Evolutionary conservation across 2,329 filamentous ascomycete species (phyloP).

Genomic region (Cercospora zeae-maydis): DNA sequence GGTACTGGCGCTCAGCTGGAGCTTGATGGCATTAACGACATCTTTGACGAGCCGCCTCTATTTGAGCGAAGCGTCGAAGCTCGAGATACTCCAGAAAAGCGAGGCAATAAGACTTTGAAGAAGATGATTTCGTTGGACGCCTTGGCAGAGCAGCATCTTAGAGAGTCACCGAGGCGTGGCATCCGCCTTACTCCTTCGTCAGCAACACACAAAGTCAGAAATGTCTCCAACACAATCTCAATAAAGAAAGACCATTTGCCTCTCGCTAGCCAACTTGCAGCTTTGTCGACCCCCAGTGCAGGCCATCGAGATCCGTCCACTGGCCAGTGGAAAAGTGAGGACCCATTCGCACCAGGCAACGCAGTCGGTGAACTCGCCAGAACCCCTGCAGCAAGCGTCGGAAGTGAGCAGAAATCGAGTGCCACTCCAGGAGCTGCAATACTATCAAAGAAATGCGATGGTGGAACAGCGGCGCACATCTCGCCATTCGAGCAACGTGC

Average conservation of each 20-base stretch:
- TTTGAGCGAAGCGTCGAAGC: constrained; percentile 32
- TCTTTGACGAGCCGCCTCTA: constrained; percentile 17
- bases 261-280: constrained; percentile 18
- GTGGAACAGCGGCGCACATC: not conserved
- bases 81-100: constrained; percentile 16
- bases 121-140: constrained; percentile 31
- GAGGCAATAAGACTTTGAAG: constrained; percentile 21
- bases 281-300: constrained; percentile 10
- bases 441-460: not conserved
- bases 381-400: not conserved
- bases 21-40: constrained; percentile 24
- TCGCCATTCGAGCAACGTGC: not conserved
- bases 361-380: constrained; percentile 7
- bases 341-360: constrained; percentile 23
- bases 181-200: constrained; percentile 5
- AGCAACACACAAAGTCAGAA: not conserved
- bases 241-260: constrained; percentile 11
- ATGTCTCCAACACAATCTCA: constrained; percentile 10
- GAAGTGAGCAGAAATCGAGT: not conserved
- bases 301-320: constrained; percentile 14
- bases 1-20: constrained; percentile 21
- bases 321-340: constrained; percentile 22
- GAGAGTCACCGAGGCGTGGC: constrained; percentile 4
- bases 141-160: constrained; percentile 22
- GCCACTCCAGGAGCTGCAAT: not conserved